Evolutionary conservation across 768 basidiomycete species (phyloP), one percentile per base, ranked within the genome.

Genomic region (Phaeotremella fagi): DNA sequence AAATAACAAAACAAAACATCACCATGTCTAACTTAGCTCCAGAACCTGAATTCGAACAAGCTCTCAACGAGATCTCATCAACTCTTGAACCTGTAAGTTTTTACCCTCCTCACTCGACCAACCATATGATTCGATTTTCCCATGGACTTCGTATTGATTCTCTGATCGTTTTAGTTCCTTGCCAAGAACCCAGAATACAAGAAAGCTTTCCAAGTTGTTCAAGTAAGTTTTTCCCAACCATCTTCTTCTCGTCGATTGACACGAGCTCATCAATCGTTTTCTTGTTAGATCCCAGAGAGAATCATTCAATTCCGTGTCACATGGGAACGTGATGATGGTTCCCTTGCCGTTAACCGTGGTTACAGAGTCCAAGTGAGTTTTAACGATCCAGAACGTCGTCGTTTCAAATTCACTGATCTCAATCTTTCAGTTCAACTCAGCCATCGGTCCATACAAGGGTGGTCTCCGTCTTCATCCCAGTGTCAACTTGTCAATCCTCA

Each of bases 401-500:
- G 18, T 14, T 9, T 16, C 18, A n/a, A n/a, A n/a, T n/a, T n/a
- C n/a, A n/a, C n/a, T n/a, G n/a, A n/a, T n/a, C n/a, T n/a, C n/a
- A n/a, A n/a, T n/a, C n/a, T 24, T 54, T 24, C 64, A 84, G 82
- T 86, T 83, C 78, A 85, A 85, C 79, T 86, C 85, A 42, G 84
- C 83, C 24, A 79, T 87, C 26, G 85, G 85, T 50, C 85, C 85
- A 37, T 85, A 85, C 80, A 85, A 85, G 74, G 85, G 85, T 57
- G 85, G 85, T 74, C 82, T 86, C 63, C 82, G 85, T 60, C 80
- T 87, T 47, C 85, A 86, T 78, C 84, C 85, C 57, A 81, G 82
- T 48, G 85, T 87, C 76, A 86, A 86, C 78, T 80, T 87, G 33
- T 85, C 83, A 63, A 86, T 87, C 77, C 81, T 87, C 75, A 87